Conservation (phyloP, 345 rosid species). For the Populus euphratica region DNA sequence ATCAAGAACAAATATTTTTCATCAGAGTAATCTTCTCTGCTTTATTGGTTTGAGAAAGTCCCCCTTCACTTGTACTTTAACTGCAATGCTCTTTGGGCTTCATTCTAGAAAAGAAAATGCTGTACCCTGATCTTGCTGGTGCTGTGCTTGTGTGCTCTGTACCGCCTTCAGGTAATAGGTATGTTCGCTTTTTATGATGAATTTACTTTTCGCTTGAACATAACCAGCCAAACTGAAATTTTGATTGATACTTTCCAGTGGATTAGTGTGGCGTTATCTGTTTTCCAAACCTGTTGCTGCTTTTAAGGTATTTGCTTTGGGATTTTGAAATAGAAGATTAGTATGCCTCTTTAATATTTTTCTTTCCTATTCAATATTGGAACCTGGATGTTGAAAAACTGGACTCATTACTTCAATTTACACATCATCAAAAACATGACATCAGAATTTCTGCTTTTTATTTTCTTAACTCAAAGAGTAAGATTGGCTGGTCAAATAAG, state of each 20-base stretch:
- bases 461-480: background rate
- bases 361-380: background rate
- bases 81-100: slow-evolving; percentile 13
- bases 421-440: background rate
- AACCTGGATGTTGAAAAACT: background rate
- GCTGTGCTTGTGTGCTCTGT: slow-evolving; percentile 80
- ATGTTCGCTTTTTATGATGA: slow-evolving; percentile 20
- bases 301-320: slow-evolving; percentile 54
- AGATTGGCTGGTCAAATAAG: background rate
- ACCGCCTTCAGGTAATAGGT: slow-evolving; percentile 96
- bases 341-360: background rate
- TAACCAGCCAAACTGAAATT: slow-evolving; percentile 1
- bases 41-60: background rate
- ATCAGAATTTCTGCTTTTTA: background rate
- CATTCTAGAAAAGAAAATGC: slow-evolving; percentile 33
- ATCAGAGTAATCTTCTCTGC: background rate
- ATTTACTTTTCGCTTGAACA: slow-evolving; percentile 8
- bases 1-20: background rate
- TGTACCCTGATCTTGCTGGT: slow-evolving; percentile 60
- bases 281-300: slow-evolving; percentile 82
- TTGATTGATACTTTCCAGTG: slow-evolving; percentile 42
- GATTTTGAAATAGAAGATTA: background rate
- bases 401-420: background rate
- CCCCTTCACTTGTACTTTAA: slow-evolving; percentile 1
- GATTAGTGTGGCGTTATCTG: slow-evolving; percentile 81